Conservation (phyloP, 2,329 filamentous ascomycete genomes). For the Sclerotinia glacialis region DNA sequence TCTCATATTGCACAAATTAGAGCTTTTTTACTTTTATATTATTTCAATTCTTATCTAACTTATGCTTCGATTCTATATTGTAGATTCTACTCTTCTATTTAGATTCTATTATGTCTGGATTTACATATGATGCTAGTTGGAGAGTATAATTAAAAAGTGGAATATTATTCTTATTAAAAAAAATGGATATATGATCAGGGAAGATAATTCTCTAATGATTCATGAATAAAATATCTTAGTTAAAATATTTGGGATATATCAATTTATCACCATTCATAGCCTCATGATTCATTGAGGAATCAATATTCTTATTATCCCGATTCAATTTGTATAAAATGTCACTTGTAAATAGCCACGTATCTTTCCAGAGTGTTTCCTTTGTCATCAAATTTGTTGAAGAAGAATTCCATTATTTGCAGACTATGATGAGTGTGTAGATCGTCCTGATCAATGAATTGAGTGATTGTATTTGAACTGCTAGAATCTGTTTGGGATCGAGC, state of each 20-base stretch:
- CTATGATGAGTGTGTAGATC: background rate
- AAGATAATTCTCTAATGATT: background rate
- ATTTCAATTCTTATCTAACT: no score
- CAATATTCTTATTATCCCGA: background rate
- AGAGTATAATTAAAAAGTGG: background rate
- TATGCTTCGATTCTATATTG: no score
- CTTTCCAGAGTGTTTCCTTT: background rate
- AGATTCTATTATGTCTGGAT: no score
- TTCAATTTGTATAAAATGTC: background rate
- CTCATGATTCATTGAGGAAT: background rate
- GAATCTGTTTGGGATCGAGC: background rate
- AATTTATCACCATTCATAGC: background rate
- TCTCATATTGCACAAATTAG: no score
- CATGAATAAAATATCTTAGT: background rate
- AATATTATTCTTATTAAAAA: background rate
- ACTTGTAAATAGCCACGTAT: background rate
- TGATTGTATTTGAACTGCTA: background rate
- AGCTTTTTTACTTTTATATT: no score
- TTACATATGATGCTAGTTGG: background rate
- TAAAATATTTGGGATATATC: background rate
- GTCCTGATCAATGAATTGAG: background rate
- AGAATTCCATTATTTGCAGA: background rate
- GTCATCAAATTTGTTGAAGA: background rate
- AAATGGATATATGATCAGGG: background rate
- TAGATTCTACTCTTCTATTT: no score